Evolutionary conservation across 1,284 basidiomycete genomes (phyloP).

Genomic region (Singerocomus inundabilis): DNA sequence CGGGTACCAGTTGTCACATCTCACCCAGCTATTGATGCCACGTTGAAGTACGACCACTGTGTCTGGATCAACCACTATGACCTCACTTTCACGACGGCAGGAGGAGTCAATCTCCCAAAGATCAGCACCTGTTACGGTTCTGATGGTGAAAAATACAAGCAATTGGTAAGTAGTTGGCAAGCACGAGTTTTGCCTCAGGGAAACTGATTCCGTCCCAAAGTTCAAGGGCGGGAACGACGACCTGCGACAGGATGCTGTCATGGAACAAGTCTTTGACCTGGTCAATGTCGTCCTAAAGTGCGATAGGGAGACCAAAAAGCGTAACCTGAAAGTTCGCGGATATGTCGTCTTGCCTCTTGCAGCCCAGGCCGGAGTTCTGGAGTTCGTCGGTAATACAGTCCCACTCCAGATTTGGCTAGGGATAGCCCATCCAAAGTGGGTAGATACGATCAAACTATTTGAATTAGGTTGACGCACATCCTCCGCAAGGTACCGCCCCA

Average conservation of each 20-base stretch:
- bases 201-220: constrained; percentile 40
- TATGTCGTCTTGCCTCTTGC: constrained; percentile 91
- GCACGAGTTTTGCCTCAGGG: background rate
- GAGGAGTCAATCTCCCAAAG: constrained; percentile 85
- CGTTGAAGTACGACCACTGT: constrained; percentile 64
- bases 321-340: constrained; percentile 74
- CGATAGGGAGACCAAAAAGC: constrained; percentile 75
- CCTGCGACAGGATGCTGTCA: constrained; percentile 94
- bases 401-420: constrained; percentile 67
- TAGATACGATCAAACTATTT: constrained; percentile 13
- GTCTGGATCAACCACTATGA: constrained; percentile 69
- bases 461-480: constrained; percentile 20
- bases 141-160: constrained; percentile 70
- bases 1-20: constrained; percentile 81
- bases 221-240: constrained; percentile 94
- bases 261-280: constrained; percentile 96
- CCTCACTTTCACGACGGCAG: constrained; percentile 61
- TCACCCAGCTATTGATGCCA: constrained; percentile 70
- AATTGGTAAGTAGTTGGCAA: constrained; percentile 61
- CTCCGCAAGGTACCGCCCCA: constrained; percentile 42
- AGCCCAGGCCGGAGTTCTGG: constrained; percentile 80
- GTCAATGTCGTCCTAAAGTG: constrained; percentile 77
- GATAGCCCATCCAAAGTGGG: constrained; percentile 59
- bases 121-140: constrained; percentile 71
- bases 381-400: constrained; percentile 85